Base-by-base conservation (phyloP, 106 monocot species). In the Chionographis japonica region DNA sequence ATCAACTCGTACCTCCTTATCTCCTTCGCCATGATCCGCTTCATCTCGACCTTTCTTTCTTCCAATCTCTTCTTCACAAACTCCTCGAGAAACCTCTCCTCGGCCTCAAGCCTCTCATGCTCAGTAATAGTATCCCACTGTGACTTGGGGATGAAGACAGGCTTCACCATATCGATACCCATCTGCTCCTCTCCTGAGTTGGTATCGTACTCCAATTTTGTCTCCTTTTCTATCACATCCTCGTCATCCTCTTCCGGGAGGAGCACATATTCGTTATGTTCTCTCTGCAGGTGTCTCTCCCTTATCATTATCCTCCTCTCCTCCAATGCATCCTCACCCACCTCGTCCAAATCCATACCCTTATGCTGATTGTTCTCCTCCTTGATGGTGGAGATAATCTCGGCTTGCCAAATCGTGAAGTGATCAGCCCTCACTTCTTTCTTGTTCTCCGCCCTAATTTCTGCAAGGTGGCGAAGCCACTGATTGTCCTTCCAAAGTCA, bases 371-470 rank as follows among this genome's bases (percentile, higher is more conserved):
- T 46, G 5, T 54, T 79, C 68, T 88, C 86, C 79, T 97, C 94
- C 54, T 81, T 73, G 37, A 46, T 46, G 9, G 46, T 46, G 2
- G 46, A 46, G 4, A 97, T 62, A 43, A 95, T 87, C 86, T 97
- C 95, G 0, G 95, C 95, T 60, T 97, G 92, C 12, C 95, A 80
- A 13, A 97, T 97, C 2, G 89, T 74, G 13, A 89, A 72, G 58
- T 97, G 95, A 11, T 84, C 92, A 0, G 86, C 89, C 41, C 92
- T 72, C 54, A 87, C 69, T 37, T 97, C 95, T 17, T 92, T 92
- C 51, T 82, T 86, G 41, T 89, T 85, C 46, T 92, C 95, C 1
- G 61, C 54, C 39, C 79, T 71, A 15, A 59, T 86, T 74, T 97
- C 86, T 2, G 86, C 89, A 16, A 97, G 76, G 2, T 92, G 91